phyloP scores from a whole-genome alignment of 345 rosid genomes.

The Aquilaria sinensis region DNA sequence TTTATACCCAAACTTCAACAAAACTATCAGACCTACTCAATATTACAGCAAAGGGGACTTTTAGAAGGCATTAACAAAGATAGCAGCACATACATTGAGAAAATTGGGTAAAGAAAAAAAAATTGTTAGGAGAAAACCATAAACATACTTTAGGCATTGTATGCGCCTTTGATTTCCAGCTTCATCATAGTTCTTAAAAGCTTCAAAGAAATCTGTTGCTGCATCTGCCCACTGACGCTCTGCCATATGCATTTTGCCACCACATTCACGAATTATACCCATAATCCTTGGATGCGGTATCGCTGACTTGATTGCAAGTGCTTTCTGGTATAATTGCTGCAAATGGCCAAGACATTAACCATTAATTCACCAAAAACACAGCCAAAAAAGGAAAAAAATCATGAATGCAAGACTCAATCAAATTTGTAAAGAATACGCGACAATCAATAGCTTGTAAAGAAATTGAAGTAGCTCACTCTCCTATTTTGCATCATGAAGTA shows the following conservation, averaged over 20 bases:
- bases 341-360: neutral
- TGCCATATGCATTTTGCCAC: conserved; percentile 99
- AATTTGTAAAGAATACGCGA: too few species aligned
- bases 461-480: too few species aligned
- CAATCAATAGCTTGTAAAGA: too few species aligned
- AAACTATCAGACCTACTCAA: neutral
- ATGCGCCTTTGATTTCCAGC: conserved; percentile 99
- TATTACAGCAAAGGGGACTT: neutral
- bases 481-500: too few species aligned
- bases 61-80: too few species aligned
- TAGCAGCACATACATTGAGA: too few species aligned
- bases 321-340: conserved; percentile 98
- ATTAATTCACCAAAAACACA: conserved; percentile 10
- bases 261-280: conserved; percentile 99
- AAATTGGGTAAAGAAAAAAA: neutral
- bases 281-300: conserved; percentile 99
- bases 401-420: neutral
- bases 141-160: conserved; percentile 85
- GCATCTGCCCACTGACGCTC: conserved; percentile 99
- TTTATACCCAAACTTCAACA: too few species aligned
- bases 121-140: conserved; percentile 11
- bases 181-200: conserved; percentile 98
- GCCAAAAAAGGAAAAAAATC: conserved; percentile 48
- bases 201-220: conserved; percentile 99
- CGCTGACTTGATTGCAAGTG: conserved; percentile 97